Evolutionary conservation across 352 stramenopile species (phyloP).

Genomic region (Salisapilia sapeloensis): DNA sequence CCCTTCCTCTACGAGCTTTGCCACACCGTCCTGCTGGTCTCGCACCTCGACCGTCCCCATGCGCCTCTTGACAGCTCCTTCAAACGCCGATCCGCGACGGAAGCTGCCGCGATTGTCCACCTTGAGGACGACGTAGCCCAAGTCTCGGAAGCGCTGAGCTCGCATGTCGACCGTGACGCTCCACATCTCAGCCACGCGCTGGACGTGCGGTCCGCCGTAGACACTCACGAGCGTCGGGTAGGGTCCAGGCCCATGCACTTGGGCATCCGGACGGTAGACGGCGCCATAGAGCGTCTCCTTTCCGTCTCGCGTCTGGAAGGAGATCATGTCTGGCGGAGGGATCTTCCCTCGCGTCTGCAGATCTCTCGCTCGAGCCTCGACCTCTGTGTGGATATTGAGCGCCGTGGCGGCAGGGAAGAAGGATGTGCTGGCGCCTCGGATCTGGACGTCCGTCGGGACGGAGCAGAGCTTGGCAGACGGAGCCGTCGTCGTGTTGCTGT

Average conservation of each 20-base stretch:
- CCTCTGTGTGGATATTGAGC: conserved; percentile 34
- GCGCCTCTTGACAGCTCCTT: conserved; percentile 85
- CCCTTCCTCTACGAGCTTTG: conserved; percentile 66
- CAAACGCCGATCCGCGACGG: conserved; percentile 84
- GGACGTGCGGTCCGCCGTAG: conserved; percentile 94
- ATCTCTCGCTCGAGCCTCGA: conserved; percentile 35
- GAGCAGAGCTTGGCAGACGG: conserved; percentile 31
- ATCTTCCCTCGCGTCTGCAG: conserved; percentile 33
- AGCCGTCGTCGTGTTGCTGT: conserved; percentile 57
- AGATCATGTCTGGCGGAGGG: conserved; percentile 41
- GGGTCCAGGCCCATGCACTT: conserved; percentile 74
- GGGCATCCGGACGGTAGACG: conserved; percentile 84
- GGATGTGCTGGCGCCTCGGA: conserved; percentile 7
- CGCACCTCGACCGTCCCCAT: conserved; percentile 86
- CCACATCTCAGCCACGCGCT: conserved; percentile 88
- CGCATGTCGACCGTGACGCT: conserved; percentile 87
- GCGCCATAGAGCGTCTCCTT: conserved; percentile 80
- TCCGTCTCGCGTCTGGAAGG: conserved; percentile 71
- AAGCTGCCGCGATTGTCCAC: conserved; percentile 92
- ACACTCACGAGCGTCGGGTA: conserved; percentile 92
- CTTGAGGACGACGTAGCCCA: conserved; percentile 93
- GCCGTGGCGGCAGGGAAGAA: conserved; percentile 11
- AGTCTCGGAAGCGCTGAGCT: conserved; percentile 80
- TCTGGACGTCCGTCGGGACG: conserved; percentile 22
- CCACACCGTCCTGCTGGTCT: conserved; percentile 72